Evolutionary conservation across 2,329 filamentous ascomycete species (phyloP).

Genomic region (Trichophyton rubrum): DNA sequence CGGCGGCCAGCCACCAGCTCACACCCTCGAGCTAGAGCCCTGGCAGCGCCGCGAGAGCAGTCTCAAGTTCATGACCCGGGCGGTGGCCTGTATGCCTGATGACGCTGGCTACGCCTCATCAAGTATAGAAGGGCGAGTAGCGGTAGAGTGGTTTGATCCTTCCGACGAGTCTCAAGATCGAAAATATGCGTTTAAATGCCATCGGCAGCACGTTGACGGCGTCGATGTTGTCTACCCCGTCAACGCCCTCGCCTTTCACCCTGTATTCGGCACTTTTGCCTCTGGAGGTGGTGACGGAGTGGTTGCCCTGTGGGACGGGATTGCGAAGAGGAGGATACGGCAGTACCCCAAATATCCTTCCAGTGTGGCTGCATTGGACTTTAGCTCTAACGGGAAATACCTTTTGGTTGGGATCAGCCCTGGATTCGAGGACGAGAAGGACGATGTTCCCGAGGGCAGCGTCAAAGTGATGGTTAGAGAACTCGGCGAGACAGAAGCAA

Average conservation of each 20-base stretch:
- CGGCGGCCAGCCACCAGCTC: slow-evolving; percentile 28
- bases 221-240: slow-evolving; percentile 83
- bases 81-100: slow-evolving; percentile 91
- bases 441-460: slow-evolving; percentile 59
- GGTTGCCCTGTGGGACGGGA: slow-evolving; percentile 85
- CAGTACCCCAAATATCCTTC: slow-evolving; percentile 77
- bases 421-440: slow-evolving; percentile 68
- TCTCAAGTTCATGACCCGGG: slow-evolving; percentile 89
- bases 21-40: slow-evolving; percentile 50
- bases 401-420: slow-evolving; percentile 72
- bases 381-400: slow-evolving; percentile 63
- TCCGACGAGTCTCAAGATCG: slow-evolving; percentile 72
- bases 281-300: slow-evolving; percentile 82
- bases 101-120: slow-evolving; percentile 86
- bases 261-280: slow-evolving; percentile 69
- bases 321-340: slow-evolving; percentile 76
- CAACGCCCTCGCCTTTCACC: slow-evolving; percentile 80
- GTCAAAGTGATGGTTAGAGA: slow-evolving; percentile 71
- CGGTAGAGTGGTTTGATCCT: slow-evolving; percentile 96
- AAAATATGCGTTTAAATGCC: slow-evolving; percentile 98
- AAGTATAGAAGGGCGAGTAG: slow-evolving; percentile 88
- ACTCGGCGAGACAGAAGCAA: slow-evolving; percentile 75
- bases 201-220: slow-evolving; percentile 59
- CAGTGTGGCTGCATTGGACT: slow-evolving; percentile 64
- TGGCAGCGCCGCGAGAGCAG: slow-evolving; percentile 92